Evolutionary conservation across 2,329 filamentous ascomycete genomes (phyloP).

Genomic region (Chaetomium strumarium): DNA sequence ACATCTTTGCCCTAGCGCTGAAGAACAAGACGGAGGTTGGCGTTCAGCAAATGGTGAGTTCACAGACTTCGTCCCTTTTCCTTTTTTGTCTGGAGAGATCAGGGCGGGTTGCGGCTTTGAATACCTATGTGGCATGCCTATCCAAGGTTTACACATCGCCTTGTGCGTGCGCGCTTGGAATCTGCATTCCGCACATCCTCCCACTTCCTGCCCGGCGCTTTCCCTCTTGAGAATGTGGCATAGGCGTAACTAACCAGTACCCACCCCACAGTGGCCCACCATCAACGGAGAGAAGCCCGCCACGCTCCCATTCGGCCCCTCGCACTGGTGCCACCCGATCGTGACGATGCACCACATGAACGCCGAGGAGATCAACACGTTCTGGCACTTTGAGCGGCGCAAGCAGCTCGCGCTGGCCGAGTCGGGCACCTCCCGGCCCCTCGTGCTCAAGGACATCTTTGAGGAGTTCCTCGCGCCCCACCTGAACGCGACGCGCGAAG

Average conservation of each 20-base stretch:
- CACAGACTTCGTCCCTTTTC: background rate
- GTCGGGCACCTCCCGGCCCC: slow-evolving; percentile 24
- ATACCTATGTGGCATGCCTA: too few species aligned
- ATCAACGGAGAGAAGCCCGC: slow-evolving; percentile 51
- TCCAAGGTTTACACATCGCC: too few species aligned
- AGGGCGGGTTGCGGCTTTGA: background rate
- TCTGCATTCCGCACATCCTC: too few species aligned
- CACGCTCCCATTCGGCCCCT: slow-evolving; percentile 41
- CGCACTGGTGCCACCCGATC: slow-evolving; percentile 51
- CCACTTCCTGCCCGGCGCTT: too few species aligned
- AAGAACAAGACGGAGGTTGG: slow-evolving; percentile 40
- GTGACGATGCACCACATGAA: slow-evolving; percentile 52
- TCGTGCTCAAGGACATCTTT: slow-evolving; percentile 45
- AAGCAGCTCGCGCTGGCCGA: slow-evolving; percentile 28
- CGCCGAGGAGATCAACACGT: slow-evolving; percentile 43
- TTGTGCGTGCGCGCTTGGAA: too few species aligned
- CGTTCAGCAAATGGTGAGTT: slow-evolving; percentile 40
- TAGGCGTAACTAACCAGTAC: too few species aligned
- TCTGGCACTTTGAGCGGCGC: slow-evolving; percentile 48
- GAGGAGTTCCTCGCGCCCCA: slow-evolving; percentile 39
- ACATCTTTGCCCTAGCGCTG: slow-evolving; percentile 42
- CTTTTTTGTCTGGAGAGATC: background rate
- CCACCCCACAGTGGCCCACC: slow-evolving; percentile 40
- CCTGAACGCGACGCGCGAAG: slow-evolving; percentile 34
- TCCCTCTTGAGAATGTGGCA: too few species aligned